Conservation (phyloP, 2,329 filamentous ascomycete genomes). For the Raffaelea albimanens region DNA sequence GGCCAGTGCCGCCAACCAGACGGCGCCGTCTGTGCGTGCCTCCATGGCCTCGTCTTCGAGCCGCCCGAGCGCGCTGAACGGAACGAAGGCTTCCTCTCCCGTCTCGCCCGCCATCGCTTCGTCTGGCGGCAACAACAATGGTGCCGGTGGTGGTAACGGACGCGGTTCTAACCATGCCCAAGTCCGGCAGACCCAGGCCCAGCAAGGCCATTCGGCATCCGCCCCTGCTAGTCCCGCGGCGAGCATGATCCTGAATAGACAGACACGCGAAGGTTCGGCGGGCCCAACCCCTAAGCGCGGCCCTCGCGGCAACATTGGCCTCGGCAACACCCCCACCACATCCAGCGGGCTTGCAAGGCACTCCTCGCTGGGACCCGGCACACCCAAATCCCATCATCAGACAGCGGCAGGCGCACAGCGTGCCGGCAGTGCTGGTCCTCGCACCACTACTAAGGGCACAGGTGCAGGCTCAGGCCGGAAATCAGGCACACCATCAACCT, state of each 20-base stretch:
- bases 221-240: constrained; percentile 52
- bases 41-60: constrained; percentile 27
- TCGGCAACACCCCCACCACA: constrained; percentile 37
- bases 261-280: constrained; percentile 47
- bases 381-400: constrained; percentile 38
- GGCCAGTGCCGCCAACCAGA: constrained; percentile 44
- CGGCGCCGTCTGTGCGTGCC: constrained; percentile 28
- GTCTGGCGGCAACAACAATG: not conserved
- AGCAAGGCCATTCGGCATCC: constrained; percentile 40
- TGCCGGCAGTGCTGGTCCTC: constrained; percentile 51
- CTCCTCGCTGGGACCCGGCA: constrained; percentile 53
- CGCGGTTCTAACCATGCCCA: constrained; percentile 33
- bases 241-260: constrained; percentile 48
- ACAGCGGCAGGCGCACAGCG: constrained; percentile 19
- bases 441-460: constrained; percentile 37
- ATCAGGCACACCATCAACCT: constrained; percentile 28
- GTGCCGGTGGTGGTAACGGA: constrained; percentile 9
- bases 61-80: constrained; percentile 19
- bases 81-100: constrained; percentile 17
- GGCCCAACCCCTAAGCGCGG: constrained; percentile 49
- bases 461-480: constrained; percentile 33
- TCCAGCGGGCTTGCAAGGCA: constrained; percentile 53
- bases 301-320: constrained; percentile 36
- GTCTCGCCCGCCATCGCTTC: not conserved
- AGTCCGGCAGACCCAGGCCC: constrained; percentile 39